Evolutionary conservation across 306 rosid genomes (phyloP).

Genomic region (Glycine latifolia): DNA sequence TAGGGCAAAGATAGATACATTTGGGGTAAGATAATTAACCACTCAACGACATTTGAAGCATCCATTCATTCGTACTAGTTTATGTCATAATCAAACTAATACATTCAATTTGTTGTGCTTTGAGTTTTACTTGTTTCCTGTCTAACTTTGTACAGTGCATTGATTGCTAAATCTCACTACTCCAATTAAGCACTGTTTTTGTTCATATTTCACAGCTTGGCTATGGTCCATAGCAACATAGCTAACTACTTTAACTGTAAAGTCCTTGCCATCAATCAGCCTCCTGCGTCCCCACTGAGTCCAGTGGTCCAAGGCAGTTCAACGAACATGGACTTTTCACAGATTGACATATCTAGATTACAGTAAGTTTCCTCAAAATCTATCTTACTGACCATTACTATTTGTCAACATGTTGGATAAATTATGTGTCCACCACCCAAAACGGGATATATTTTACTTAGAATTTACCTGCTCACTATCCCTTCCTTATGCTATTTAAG

Average conservation of each 20-base stretch:
- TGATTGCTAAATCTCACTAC: slow-evolving; percentile 6
- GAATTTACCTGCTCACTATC: neutral
- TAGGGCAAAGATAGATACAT: slow-evolving; percentile 9
- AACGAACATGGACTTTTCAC: slow-evolving; percentile 76
- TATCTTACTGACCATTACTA: neutral
- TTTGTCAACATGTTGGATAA: slow-evolving; percentile 10
- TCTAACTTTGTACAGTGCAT: slow-evolving; percentile 6
- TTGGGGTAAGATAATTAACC: slow-evolving; percentile 26
- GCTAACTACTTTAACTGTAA: slow-evolving; percentile 71
- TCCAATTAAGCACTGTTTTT: slow-evolving; percentile 45
- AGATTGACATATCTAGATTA: slow-evolving; percentile 58
- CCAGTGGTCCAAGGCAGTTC: slow-evolving; percentile 51
- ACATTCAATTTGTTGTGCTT: slow-evolving; percentile 3
- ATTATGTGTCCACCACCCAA: neutral
- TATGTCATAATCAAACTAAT: slow-evolving; percentile 34
- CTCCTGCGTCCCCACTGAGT: slow-evolving; percentile 41
- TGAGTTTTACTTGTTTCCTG: neutral
- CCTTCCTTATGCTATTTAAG: neutral
- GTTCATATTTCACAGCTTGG: slow-evolving; percentile 62
- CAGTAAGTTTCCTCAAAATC: slow-evolving; percentile 52
- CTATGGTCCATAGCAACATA: slow-evolving; percentile 58
- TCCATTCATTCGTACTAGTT: slow-evolving; percentile 20
- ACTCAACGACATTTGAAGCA: slow-evolving; percentile 30
- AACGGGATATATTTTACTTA: neutral
- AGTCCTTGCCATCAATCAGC: slow-evolving; percentile 74